Evolutionary conservation across 179 eudicot genomes (phyloP).

Genomic region (Amaranthus tricolor): DNA sequence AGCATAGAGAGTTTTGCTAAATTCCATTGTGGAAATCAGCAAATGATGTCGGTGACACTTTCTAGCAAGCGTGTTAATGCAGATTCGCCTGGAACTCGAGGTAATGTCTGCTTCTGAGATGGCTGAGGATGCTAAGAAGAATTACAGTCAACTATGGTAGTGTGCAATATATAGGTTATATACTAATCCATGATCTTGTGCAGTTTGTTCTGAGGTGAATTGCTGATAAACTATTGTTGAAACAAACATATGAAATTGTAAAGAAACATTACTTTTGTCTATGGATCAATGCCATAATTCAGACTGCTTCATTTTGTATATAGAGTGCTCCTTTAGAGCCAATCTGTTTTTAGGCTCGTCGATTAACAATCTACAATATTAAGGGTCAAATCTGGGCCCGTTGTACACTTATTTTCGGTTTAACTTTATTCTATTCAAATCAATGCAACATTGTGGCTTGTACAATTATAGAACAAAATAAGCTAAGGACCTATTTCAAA

Average conservation of each 20-base stretch:
- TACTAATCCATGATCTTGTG: not conserved
- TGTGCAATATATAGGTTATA: not conserved
- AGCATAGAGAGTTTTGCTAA: constrained; percentile 12
- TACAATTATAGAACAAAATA: too few species aligned
- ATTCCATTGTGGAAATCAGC: constrained; percentile 34
- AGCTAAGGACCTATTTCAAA: too few species aligned
- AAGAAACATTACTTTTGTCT: not conserved
- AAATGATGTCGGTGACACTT: constrained; percentile 30
- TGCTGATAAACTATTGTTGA: not conserved
- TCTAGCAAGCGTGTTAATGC: constrained; percentile 21
- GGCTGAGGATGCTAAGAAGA: not conserved
- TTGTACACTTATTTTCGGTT: not conserved
- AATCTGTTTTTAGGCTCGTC: too few species aligned
- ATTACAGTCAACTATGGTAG: not conserved
- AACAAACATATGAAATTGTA: not conserved
- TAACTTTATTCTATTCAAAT: too few species aligned
- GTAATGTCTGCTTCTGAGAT: constrained; percentile 42
- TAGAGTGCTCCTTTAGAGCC: too few species aligned
- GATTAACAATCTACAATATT: too few species aligned
- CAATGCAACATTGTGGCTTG: too few species aligned
- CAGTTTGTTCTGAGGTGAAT: not conserved
- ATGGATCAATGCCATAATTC: not conserved
- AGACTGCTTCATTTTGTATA: too few species aligned
- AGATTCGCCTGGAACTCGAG: constrained; percentile 31
- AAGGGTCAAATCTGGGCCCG: too few species aligned